phyloP scores from a whole-genome alignment of 2,329 filamentous ascomycete genomes.

The Ceratocystis lukuohia region DNA sequence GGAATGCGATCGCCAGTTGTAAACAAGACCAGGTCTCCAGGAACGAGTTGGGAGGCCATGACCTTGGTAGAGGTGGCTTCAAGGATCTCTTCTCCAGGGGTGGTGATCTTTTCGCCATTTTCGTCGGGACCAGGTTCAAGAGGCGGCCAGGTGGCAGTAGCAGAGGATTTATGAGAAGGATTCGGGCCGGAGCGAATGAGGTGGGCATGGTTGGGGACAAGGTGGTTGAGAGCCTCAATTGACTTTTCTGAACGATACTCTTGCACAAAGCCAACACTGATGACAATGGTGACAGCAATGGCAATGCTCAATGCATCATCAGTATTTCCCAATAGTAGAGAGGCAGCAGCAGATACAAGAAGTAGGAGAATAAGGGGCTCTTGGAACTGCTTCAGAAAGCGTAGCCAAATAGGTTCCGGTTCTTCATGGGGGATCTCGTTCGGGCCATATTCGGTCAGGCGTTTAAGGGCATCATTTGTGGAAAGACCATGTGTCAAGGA shows the following conservation, averaged over 20 bases:
- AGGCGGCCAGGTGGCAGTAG: conserved; percentile 37
- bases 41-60: conserved; percentile 74
- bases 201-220: conserved; percentile 92
- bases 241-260: conserved; percentile 97
- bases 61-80: conserved; percentile 71
- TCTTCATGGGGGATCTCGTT: conserved; percentile 93
- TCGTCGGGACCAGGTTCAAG: conserved; percentile 26
- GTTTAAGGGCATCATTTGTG: conserved; percentile 64
- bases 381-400: conserved; percentile 92
- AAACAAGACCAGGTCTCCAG: conserved; percentile 85
- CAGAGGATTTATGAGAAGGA: conserved; percentile 25
- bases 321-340: conserved; percentile 79
- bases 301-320: conserved; percentile 95
- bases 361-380: conserved; percentile 91
- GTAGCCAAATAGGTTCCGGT: conserved; percentile 85
- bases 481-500: conserved; percentile 74
- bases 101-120: conserved; percentile 35
- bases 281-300: conserved; percentile 90
- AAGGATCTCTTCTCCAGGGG: conserved; percentile 48
- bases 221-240: conserved; percentile 80
- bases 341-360: conserved; percentile 74
- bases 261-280: conserved; percentile 89
- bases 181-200: conserved; percentile 53
- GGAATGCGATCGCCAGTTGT: conserved; percentile 93
- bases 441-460: conserved; percentile 67